These are phyloP conservation scores for Verticillium longisporum DNA, from an alignment of 2,329 filamentous ascomycete genomes.

Conservation along the genomic window DNA sequence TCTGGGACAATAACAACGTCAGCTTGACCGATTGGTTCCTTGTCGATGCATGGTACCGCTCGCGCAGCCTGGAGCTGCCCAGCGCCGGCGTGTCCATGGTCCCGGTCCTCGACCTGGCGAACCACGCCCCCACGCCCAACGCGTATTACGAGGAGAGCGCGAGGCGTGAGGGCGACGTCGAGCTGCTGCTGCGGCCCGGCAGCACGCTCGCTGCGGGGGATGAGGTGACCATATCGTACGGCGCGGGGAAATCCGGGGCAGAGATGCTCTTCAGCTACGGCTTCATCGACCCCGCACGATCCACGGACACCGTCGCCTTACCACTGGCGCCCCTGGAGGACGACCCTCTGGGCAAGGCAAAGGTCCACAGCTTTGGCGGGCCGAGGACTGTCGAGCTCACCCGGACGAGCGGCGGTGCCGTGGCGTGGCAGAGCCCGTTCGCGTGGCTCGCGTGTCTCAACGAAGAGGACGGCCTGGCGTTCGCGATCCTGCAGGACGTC, in stretches of 20 bases:
- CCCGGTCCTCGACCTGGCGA: conserved; percentile 87
- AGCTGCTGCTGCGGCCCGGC: conserved; percentile 59
- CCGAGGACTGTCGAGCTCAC: conserved; percentile 54
- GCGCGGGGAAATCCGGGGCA: conserved; percentile 74
- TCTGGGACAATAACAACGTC: conserved; percentile 60
- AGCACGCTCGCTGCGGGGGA: conserved; percentile 46
- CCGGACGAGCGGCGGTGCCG: conserved; percentile 22
- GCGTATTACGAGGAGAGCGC: conserved; percentile 75
- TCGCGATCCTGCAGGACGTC: conserved; percentile 64
- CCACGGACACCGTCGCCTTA: conserved; percentile 38
- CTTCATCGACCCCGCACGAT: conserved; percentile 63
- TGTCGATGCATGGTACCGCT: conserved; percentile 85
- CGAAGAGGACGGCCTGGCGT: conserved; percentile 83
- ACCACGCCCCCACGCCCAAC: conserved; percentile 66
- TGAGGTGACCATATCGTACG: conserved; percentile 85
- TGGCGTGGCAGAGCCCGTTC: conserved; percentile 66
- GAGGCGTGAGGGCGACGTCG: conserved; percentile 37
- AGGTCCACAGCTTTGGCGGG: conserved; percentile 60
- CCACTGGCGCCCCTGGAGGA: conserved; percentile 52
- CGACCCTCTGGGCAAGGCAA: conserved; percentile 71
- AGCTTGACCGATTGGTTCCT: conserved; percentile 74
- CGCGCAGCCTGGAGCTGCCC: conserved; percentile 79
- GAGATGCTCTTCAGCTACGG: conserved; percentile 98
- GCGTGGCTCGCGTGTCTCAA: conserved; percentile 79
- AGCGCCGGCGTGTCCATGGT: conserved; percentile 78